Evolutionary conservation across 1,284 basidiomycete species (phyloP).

Genomic region (Exobasidium cylindrosporum): DNA sequence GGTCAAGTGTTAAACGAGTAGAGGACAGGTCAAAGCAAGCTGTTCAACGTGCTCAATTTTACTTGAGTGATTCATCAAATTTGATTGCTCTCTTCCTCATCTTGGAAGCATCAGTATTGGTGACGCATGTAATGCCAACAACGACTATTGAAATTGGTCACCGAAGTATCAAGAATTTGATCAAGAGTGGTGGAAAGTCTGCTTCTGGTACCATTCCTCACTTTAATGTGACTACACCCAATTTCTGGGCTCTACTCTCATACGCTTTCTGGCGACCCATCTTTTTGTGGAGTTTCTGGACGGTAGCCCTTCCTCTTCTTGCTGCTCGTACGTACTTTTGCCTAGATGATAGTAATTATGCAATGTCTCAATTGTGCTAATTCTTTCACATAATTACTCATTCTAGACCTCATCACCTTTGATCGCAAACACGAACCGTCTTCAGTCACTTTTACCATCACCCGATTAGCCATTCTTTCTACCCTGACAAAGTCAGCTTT

Average conservation of each 20-base stretch:
- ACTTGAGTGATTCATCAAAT: constrained; percentile 36
- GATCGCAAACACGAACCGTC: constrained; percentile 36
- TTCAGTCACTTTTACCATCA: constrained; percentile 33
- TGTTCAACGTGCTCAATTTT: constrained; percentile 27
- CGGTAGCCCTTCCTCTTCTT: constrained; percentile 32
- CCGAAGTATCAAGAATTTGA: constrained; percentile 22
- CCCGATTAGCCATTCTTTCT: constrained; percentile 37
- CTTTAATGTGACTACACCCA: constrained; percentile 36
- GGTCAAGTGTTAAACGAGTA: constrained; percentile 20
- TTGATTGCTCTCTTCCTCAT: constrained; percentile 33
- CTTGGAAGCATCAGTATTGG: constrained; percentile 36
- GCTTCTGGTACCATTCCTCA: constrained; percentile 33
- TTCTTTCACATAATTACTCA: constrained; percentile 1
- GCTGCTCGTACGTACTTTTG: too few species aligned
- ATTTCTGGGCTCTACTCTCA: constrained; percentile 13
- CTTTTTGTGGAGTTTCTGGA: constrained; percentile 38
- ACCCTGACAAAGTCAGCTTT: constrained; percentile 30
- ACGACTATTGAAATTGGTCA: constrained; percentile 27
- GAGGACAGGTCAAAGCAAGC: constrained; percentile 26
- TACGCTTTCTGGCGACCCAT: constrained; percentile 38
- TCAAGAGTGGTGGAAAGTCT: constrained; percentile 22
- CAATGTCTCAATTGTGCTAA: too few species aligned
- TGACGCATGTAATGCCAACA: constrained; percentile 36
- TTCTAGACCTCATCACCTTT: constrained; percentile 37
- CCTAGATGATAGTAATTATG: neutral